Evolutionary conservation across 768 basidiomycete species (phyloP), one percentile per base, ranked within the genome.

Genomic region (Trametes gibbosa): DNA sequence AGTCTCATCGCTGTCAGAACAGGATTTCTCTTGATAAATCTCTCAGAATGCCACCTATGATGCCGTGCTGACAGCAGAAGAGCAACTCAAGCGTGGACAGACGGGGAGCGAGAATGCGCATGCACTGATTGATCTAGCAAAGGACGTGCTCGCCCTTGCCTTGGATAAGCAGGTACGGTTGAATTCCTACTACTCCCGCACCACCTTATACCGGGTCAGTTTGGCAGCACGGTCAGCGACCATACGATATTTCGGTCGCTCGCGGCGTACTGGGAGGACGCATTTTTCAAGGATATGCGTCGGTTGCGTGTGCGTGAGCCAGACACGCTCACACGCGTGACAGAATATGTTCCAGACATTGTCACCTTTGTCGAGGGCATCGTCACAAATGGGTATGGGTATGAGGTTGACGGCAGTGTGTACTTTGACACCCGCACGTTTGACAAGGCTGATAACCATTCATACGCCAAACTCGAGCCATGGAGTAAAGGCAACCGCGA

Each of bases 321-420:
- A 17, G 93, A 96, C 70, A 92, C 85, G 4, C 74, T 98, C 53
- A 98, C 97, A 0, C 87, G 96, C 41, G 97, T 98, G 5, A 95
- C 95, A 1, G 97, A 98, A 74, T 99, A 94, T 73, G 88, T 99
- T 8, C 92, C 95, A 3, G 95, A 98, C 74, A 92, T 98, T 63
- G 92, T 95, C 50, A 73, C 82, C 4, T 99, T 95, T 71, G 89
- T 98, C 39, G 82, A 94, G 70, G 77, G 82, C 24, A 91, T 98
- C 69, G 77, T 97, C 59, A 75, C 82, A 54, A 95, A 95, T 58
- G 96, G 95, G 0, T 97, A 86, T 68, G 94, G 69, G 13, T 90
- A 90, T 68, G 84, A 77, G 51, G 77, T 76, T n/a, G 81, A 82
- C 62, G 94, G 94, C 16, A 93, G 89, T 72, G 85, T 98, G 27